Conservation (phyloP, 176 grass and related monocot genomes). For the Oryza coarctata region DNA sequence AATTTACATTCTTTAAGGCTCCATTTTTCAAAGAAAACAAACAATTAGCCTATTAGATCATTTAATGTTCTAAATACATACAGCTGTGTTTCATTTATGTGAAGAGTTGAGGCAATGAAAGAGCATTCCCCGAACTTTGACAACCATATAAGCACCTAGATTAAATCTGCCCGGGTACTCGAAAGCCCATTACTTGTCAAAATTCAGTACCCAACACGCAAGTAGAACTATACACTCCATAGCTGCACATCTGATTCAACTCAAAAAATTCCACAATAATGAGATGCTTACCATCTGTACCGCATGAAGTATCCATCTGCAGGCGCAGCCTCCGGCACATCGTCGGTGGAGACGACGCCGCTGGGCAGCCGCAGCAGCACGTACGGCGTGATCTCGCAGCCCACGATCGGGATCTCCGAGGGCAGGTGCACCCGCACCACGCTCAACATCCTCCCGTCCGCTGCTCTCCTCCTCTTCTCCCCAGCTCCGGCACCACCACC, state of each 20-base stretch:
- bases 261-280: background rate
- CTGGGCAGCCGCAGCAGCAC: conserved; percentile 72
- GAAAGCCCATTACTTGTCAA: conserved; percentile 11
- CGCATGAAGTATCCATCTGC: conserved; percentile 77
- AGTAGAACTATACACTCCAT: conserved; percentile 5
- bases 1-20: conserved; percentile 14
- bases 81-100: background rate
- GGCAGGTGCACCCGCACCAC: conserved; percentile 89
- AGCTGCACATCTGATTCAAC: background rate
- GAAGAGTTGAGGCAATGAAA: too few species aligned
- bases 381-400: conserved; percentile 99
- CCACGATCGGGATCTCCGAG: conserved; percentile 99
- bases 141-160: too few species aligned
- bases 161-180: too few species aligned
- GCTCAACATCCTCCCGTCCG: conserved; percentile 79
- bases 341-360: conserved; percentile 56
- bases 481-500: conserved; percentile 37
- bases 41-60: background rate
- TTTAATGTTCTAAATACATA: background rate
- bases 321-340: conserved; percentile 48
- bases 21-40: background rate
- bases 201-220: conserved; percentile 13
- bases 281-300: conserved; percentile 79
- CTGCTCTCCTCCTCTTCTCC: conserved; percentile 19
- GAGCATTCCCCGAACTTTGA: too few species aligned